Evolutionary conservation across 2,329 filamentous ascomycete genomes (phyloP).

Genomic region (Pyrenochaeta sp.): DNA sequence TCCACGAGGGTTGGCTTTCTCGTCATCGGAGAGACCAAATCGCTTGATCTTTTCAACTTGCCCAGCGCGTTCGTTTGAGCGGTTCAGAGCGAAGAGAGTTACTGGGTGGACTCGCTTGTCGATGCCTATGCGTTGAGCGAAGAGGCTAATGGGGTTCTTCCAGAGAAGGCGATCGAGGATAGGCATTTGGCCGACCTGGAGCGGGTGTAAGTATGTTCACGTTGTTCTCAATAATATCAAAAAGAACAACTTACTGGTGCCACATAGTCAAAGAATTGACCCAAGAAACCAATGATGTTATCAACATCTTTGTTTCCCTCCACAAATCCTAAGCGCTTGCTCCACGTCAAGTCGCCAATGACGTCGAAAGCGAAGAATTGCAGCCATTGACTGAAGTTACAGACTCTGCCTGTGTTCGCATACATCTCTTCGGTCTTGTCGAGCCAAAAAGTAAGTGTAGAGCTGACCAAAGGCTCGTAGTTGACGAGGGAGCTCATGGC

Average conservation of each 20-base stretch:
- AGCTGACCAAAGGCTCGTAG: constrained; percentile 83
- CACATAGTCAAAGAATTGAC: constrained; percentile 73
- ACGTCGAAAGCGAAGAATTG: constrained; percentile 86
- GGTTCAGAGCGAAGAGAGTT: constrained; percentile 73
- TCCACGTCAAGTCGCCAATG: constrained; percentile 79
- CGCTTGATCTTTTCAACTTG: constrained; percentile 60
- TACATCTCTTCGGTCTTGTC: constrained; percentile 56
- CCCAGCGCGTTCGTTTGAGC: constrained; percentile 70
- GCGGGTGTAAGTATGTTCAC: constrained; percentile 14
- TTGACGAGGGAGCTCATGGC: constrained; percentile 79
- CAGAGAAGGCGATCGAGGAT: constrained; percentile 73
- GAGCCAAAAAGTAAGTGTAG: constrained; percentile 76
- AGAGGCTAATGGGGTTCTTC: constrained; percentile 78
- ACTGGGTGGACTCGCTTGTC: constrained; percentile 75
- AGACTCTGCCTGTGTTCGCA: constrained; percentile 54
- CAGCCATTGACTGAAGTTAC: constrained; percentile 75
- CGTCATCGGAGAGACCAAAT: constrained; percentile 49
- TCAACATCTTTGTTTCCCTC: constrained; percentile 79
- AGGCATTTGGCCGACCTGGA: constrained; percentile 76
- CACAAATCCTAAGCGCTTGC: constrained; percentile 77
- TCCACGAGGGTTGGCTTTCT: constrained; percentile 43
- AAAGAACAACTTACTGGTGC: constrained; percentile 64
- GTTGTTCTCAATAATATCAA: background rate
- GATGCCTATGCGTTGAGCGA: constrained; percentile 72
- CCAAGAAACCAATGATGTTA: constrained; percentile 73